Evolutionary conservation across 495 filamentous ascomycete species (phyloP), one percentile per base, ranked within the genome.

Genomic region (Letharia columbiana): DNA sequence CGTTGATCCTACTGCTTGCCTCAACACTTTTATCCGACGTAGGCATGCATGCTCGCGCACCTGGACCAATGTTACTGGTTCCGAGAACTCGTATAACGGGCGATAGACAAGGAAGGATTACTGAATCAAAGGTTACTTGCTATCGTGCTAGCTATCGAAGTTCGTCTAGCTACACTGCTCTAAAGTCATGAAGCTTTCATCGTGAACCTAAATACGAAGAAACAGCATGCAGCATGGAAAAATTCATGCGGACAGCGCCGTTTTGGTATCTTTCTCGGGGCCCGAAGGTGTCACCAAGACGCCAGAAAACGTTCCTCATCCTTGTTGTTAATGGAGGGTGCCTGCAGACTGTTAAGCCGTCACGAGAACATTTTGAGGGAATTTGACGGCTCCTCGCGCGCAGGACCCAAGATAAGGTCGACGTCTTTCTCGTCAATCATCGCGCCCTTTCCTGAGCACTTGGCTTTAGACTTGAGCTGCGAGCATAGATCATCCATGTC

Each of bases 381-480:
- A 58, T 71, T 68, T 10, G 58, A 45, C 1, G 54, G 60, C 39
- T 68, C 64, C 35, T 73, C 65, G n/a, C 71, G 67, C 50, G 65
- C 71, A 58, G 81, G 83, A 39, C 83, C 86, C 79, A 95, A 82
- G 64, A 92, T 89, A 61, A 81, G 82, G 71, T 96, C 87, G 71
- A 97, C 93, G 74, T 97, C 91, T 52, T 85, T 86, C 77, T 96
- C 84, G 69, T 91, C 88, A 60, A 98, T 89, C 33, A 97, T 91
- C n/a, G 93, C 89, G 39, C 94, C 93, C 37, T 82, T 85, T 72
- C 95, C 94, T 2, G 91, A 95, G 73, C 95, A 99, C 73, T 92
- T 92, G 57, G 95, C 95, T 78, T 99, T 99, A 71, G 89, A 88
- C 65, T 92, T 88, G n/a, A 99, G 83, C 68, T 99, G 92, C 9